Evolutionary conservation across 1,284 basidiomycete species (phyloP).

Genomic region (Moesziomyces antarcticus): DNA sequence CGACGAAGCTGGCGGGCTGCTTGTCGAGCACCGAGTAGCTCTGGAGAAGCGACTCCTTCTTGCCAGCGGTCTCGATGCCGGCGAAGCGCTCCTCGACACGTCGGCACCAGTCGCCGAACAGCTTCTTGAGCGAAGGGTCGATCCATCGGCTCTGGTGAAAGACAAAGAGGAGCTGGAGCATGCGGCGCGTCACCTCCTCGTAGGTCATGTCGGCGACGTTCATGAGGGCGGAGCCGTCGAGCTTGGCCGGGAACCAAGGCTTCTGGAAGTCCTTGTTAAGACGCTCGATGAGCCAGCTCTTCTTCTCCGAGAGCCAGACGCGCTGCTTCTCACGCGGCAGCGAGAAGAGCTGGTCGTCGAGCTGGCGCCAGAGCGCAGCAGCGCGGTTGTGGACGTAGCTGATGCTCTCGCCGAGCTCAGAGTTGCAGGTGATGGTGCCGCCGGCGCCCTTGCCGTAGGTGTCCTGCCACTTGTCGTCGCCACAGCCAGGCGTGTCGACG

Average conservation of each 20-base stretch:
- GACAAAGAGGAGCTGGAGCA: slow-evolving; percentile 93
- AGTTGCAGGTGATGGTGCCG: slow-evolving; percentile 94
- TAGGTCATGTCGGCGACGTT: slow-evolving; percentile 98
- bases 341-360: slow-evolving; percentile 89
- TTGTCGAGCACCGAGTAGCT: slow-evolving; percentile 86
- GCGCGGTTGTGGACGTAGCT: slow-evolving; percentile 91
- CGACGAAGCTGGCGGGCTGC: slow-evolving; percentile 78
- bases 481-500: slow-evolving; percentile 90
- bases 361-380: slow-evolving; percentile 98
- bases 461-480: slow-evolving; percentile 90
- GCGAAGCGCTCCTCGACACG: slow-evolving; percentile 85
- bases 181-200: slow-evolving; percentile 90
- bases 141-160: slow-evolving; percentile 91
- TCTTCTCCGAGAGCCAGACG: slow-evolving; percentile 86
- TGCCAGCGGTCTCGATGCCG: slow-evolving; percentile 55
- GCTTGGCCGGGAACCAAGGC: slow-evolving; percentile 67
- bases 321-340: slow-evolving; percentile 92
- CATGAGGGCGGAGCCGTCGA: slow-evolving; percentile 74
- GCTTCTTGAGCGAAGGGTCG: slow-evolving; percentile 89
- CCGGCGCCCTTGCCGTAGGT: slow-evolving; percentile 89
- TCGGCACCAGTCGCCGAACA: slow-evolving; percentile 95
- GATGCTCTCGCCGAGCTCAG: slow-evolving; percentile 97
- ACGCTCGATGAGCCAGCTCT: slow-evolving; percentile 88
- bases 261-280: slow-evolving; percentile 96
- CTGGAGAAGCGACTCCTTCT: slow-evolving; percentile 71